Conservation (phyloP, 73 alveolate genomes). For the Urostyla sp. region DNA sequence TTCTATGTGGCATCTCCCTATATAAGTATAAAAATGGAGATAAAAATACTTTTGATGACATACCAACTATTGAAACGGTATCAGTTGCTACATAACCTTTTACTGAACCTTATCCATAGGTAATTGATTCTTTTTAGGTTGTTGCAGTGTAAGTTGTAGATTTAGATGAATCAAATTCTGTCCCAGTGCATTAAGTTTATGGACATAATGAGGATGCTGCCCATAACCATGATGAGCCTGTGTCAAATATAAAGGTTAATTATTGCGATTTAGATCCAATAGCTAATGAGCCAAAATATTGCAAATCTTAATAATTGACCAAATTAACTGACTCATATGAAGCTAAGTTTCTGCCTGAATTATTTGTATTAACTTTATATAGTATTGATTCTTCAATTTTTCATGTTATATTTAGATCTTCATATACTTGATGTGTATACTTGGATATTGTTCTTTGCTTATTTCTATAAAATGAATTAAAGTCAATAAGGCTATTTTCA, state of each 20-base stretch:
- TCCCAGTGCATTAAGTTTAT: conserved; percentile 31
- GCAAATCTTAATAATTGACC: conserved; percentile 66
- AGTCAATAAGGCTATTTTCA: not conserved
- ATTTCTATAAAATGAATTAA: not conserved
- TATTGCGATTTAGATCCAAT: conserved; percentile 73
- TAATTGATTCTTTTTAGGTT: conserved; percentile 8
- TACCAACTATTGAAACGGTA: conserved; percentile 19
- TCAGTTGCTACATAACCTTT: conserved; percentile 62
- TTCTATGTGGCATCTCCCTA: too few relatives aligned
- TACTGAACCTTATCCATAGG: conserved; percentile 74
- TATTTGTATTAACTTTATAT: not conserved
- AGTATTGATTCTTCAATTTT: too few relatives aligned
- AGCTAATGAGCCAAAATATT: conserved; percentile 73
- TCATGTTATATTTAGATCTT: not conserved
- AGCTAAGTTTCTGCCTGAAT: not conserved
- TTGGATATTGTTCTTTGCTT: not conserved
- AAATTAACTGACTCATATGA: not conserved
- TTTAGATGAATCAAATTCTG: conserved; percentile 24
- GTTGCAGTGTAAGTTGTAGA: conserved; percentile 32
- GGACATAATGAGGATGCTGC: conserved; percentile 79
- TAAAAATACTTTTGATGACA: not conserved
- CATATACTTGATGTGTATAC: not conserved
- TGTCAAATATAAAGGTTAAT: conserved; percentile 80
- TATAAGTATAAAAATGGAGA: too few relatives aligned
- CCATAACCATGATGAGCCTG: conserved; percentile 86